phyloP scores from a whole-genome alignment of 306 rosid genomes.

The Acacia crassicarpa region DNA sequence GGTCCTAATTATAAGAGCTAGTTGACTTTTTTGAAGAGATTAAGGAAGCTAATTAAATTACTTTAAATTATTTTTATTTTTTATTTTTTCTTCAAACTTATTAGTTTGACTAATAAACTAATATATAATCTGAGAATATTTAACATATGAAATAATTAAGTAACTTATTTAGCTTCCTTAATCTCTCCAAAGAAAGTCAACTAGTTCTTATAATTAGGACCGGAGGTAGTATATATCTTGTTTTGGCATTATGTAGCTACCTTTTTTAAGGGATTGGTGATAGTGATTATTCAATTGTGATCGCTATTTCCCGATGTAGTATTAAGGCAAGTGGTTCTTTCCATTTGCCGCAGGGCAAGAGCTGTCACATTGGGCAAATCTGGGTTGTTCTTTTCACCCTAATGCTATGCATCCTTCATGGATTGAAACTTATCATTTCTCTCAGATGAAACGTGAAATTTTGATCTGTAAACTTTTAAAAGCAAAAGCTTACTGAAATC shows the following conservation, averaged over 20 bases:
- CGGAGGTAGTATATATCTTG: no score
- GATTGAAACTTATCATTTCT: background rate
- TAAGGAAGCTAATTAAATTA: no score
- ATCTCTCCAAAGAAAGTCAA: no score
- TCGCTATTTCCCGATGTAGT: background rate
- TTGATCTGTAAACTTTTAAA: background rate
- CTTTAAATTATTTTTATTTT: no score
- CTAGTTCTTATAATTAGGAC: no score
- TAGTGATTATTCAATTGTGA: background rate
- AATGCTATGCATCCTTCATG: background rate
- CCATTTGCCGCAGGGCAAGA: background rate
- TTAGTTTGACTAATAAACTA: no score
- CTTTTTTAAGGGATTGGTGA: background rate
- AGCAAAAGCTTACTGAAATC: background rate
- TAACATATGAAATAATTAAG: no score
- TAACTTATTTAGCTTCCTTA: no score
- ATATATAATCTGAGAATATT: no score
- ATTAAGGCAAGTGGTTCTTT: background rate
- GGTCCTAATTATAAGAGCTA: no score
- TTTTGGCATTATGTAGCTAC: background rate
- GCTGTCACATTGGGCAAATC: background rate
- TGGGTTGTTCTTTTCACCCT: background rate
- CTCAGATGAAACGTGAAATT: background rate
- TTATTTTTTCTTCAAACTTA: no score
- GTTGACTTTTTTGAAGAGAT: no score